Percentiles rank a stretch among this genome's conserved stretches.
These are phyloP conservation scores for Trichoderma sp. DNA, from an alignment of 2,329 filamentous ascomycete species.

Conservation along the genomic window DNA sequence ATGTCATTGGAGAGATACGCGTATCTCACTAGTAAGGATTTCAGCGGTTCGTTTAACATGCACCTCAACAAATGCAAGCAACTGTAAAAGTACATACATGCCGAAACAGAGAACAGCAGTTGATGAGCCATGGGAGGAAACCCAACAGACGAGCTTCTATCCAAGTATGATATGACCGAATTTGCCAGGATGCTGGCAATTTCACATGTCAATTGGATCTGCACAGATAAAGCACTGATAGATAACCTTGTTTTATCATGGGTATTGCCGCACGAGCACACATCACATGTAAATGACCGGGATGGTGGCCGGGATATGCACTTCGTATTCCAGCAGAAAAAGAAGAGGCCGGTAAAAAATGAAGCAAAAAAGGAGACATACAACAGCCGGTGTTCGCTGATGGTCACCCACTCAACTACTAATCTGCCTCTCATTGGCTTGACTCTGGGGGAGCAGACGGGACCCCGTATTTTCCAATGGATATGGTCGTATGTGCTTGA, in stretches of 20 bases:
- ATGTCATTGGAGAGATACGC: neutral
- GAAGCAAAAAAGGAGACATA: neutral
- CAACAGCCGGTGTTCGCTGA: neutral
- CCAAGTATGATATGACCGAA: neutral
- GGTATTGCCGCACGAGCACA: neutral
- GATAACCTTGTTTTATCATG: neutral
- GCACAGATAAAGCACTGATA: neutral
- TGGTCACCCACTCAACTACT: neutral
- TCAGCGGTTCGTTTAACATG: neutral
- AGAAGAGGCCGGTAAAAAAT: neutral
- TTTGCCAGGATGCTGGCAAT: neutral
- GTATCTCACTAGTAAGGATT: neutral
- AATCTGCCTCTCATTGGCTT: neutral
- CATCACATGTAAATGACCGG: neutral
- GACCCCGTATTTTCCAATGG: constrained; percentile 5
- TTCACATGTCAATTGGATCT: neutral
- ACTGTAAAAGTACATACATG: neutral
- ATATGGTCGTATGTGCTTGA: constrained; percentile 11
- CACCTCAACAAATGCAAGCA: neutral
- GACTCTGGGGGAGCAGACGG: neutral
- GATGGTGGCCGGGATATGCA: neutral
- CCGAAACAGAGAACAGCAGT: neutral
- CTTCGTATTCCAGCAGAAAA: neutral
- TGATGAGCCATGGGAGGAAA: neutral
- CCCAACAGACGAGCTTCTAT: too few relatives aligned